Base-by-base conservation (phyloP, 2,329 filamentous ascomycete genomes). In the Aspergillus chevalieri region DNA sequence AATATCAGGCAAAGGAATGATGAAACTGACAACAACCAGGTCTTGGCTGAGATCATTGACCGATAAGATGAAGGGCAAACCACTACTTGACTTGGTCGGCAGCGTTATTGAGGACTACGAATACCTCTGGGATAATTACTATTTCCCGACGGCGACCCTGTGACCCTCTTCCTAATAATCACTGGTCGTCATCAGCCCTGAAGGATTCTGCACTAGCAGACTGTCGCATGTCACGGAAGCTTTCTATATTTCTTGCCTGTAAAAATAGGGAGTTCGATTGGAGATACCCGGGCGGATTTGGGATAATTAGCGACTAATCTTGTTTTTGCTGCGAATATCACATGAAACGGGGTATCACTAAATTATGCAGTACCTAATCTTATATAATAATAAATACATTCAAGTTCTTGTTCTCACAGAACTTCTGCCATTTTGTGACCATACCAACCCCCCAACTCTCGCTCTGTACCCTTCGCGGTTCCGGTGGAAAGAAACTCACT, bases 41-140 rank as follows among this genome's bases (percentile, higher is more conserved):
- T 71, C 75, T 7, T 80, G 79, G 74, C 73, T 85, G 48, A 88
- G 87, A 70, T 81, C 82, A 4, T 70, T 92, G 12, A 84, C 92
- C 6, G 76, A 76, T 26, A 86, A 84, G 61, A 79, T 95, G 57
- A 84, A 77, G 64, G 76, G 83, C 57, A 86, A 85, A 63, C 84
- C 87, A 47, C 77, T 95, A 69, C 81, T 94, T 43, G 84, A 87
- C 57, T 81, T 98, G 65, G 77, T 95, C 21, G 87, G 85, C 7
- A 89, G 87, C 50, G 86, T 98, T 43, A 71, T 97, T 55, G 90
- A 96, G 66, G 93, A 98, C 68, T 98, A 98, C 66, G 89, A 95
- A 70, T 97, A 94, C 67, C 77, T 98, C 28, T 98, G 93, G 93
- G 90, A 96, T 71, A 91, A 94, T 61, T 97, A 96, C 70, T 94